Evolutionary conservation across 768 basidiomycete species (phyloP), one percentile per base, ranked within the genome.

Genomic region (Gautieria morchelliformis): DNA sequence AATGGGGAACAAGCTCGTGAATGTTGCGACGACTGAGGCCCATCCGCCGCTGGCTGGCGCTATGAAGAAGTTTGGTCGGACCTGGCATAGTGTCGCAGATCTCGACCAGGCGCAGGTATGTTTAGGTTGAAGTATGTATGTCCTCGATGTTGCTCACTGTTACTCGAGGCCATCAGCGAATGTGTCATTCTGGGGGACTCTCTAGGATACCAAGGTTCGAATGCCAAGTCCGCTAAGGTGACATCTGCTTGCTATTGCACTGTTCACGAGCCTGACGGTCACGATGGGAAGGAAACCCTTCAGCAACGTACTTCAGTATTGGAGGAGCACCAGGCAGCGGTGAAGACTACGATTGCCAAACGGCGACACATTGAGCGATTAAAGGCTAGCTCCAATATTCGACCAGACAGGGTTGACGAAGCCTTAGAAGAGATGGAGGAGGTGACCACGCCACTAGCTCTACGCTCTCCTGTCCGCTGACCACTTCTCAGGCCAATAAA

Each of bases 111-210:
- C 92, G 3, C 91, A 96, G 70, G 75, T 72, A 40, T 58, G 64
- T 52, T 15, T 32, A 41, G 11, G 10, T 17, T 48, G 30, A 24
- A 37, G 2, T 3, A 37, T 37, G 19, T 59, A 60, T 41, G 59
- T 51, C 22, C 3, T 27, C n/a, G 8, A 5, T n/a, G 1, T 44
- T 19, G 44, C 45, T 30, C 35, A 61, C 75, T 73, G 65, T 70
- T 15, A 67, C 69, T 2, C 70, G 59, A 77, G 74, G 84, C 91
- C 33, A 89, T 93, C 60, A 93, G 88, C 63, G 95, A 97, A 77
- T 92, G 90, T 63, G 91, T 98, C 30, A 86, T 97, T 44, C 72
- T 99, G 27, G 94, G 93, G n/a, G 96, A 99, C 70, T 87, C 92
- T 0, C 74, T 98, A 53, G 93, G 93, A 1, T 99, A 99, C 70